Evolutionary conservation across 1,139 yeast species (phyloP).

Genomic region (Candida freyschussii): DNA sequence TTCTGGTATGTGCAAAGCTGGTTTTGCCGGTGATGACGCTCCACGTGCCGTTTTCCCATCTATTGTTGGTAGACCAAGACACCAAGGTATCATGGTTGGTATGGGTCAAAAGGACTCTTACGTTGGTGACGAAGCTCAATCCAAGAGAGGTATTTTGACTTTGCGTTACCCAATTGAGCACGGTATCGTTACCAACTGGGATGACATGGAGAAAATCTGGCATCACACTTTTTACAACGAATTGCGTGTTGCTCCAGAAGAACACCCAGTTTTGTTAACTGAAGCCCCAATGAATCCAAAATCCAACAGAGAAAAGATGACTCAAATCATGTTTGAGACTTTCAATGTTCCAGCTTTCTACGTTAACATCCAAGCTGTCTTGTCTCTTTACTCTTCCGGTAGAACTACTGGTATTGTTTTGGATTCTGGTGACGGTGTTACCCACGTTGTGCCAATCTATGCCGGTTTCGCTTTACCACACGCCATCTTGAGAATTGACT

Average conservation of each 20-base stretch:
- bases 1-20: constrained; percentile 99
- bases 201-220: constrained; percentile 99
- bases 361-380: constrained; percentile 97
- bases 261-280: constrained; percentile 95
- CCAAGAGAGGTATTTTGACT: constrained; percentile 99
- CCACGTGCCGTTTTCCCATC: constrained; percentile 99
- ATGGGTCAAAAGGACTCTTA: constrained; percentile 99
- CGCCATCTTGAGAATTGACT: constrained; percentile 97
- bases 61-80: constrained; percentile 99
- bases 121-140: constrained; percentile 99
- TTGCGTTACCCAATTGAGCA: constrained; percentile 99
- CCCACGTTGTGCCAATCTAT: constrained; percentile 99
- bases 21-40: constrained; percentile 99
- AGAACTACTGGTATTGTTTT: constrained; percentile 99
- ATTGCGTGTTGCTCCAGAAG: constrained; percentile 98
- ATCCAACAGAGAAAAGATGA: constrained; percentile 99
- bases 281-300: constrained; percentile 99
- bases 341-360: constrained; percentile 99
- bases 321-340: constrained; percentile 97
- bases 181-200: constrained; percentile 99
- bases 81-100: constrained; percentile 99
- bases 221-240: constrained; percentile 97
- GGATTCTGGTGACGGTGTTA: constrained; percentile 99
- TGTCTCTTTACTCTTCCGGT: constrained; percentile 97
- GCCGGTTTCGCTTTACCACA: constrained; percentile 99